Base-by-base conservation (phyloP, 139 green algal species). In the Chlamydomonas sp. region DNA sequence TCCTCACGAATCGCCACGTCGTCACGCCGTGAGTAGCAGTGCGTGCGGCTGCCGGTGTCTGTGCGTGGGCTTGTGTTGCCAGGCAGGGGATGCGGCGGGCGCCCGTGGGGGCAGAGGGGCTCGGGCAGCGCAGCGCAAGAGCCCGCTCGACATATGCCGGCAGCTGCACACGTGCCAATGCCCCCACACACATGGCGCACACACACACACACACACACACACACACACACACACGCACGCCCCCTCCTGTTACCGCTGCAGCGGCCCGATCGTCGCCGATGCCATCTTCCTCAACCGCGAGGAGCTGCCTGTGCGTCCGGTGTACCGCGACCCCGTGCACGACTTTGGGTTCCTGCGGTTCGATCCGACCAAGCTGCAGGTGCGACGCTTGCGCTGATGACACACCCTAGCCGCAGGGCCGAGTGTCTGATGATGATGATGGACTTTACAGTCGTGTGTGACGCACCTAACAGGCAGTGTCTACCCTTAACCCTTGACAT, bases 1-100 rank as follows among this genome's bases (percentile, higher is more conserved):
- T 97, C 60, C 80, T 96, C 2, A 97, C 91, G 26, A 97, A 97
- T 38, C 78, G 91, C 3, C 91, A 97, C 65, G 90, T 97, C 5
- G 81, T 94, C 62, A 95, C 85, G 3, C 91, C 91, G 3, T 58
- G 5, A 37, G 50, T 30, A n/a, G n/a, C n/a, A n/a, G n/a, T n/a
- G n/a, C n/a, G n/a, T n/a, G n/a, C n/a, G n/a, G n/a, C n/a, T n/a
- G n/a, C n/a, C n/a, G n/a, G n/a, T n/a, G n/a, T n/a, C n/a, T n/a
- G n/a, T n/a, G n/a, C n/a, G n/a, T 58, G 28, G n/a, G 24, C 31
- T 58, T 2, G 50, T 37, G 50, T 59, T 66, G 2, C 37, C 67
- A 8, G 5, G 47, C 65, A 62, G 26, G 8, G 48, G 38, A 20
- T 48, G 43, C 10, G 26, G 62, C 13, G 60, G 16, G 48, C 28